A percentile compares a stretch with the other conserved stretches of the same genome.
Evolutionary conservation across 352 stramenopile genomes (phyloP).

Genomic region (Pythium brachiatum): DNA sequence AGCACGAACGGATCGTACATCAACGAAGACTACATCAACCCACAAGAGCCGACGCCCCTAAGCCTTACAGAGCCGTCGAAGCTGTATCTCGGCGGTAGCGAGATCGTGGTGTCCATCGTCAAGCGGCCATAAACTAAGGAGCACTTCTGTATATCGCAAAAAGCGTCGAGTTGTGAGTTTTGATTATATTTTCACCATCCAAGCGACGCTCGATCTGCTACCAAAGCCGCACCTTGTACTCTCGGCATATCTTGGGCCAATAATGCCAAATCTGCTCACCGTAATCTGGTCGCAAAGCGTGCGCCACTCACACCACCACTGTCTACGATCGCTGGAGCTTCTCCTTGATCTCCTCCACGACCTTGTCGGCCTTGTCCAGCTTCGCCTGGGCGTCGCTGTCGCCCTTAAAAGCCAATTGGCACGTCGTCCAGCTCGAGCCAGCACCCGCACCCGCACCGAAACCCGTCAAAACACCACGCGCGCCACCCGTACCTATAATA

Average conservation of each 20-base stretch:
- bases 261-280: background rate
- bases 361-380: conserved; percentile 76
- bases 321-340: conserved; percentile 34
- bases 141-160: background rate
- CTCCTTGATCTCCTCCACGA: conserved; percentile 71
- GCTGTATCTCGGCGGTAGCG: conserved; percentile 49
- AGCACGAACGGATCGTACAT: conserved; percentile 81
- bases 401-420: conserved; percentile 78
- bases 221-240: too few species aligned
- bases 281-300: background rate
- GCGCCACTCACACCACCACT: conserved; percentile 1
- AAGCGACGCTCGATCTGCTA: background rate
- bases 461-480: conserved; percentile 62
- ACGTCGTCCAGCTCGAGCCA: conserved; percentile 84
- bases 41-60: conserved; percentile 50
- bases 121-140: conserved; percentile 31
- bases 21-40: conserved; percentile 47
- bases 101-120: conserved; percentile 56
- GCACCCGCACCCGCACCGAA: conserved; percentile 67
- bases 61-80: conserved; percentile 40
- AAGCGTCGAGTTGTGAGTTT: background rate
- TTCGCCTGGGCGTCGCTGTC: conserved; percentile 57
- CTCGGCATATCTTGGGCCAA: background rate
- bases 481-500: conserved; percentile 52
- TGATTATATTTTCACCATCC: conserved; percentile 17